Conservation (phyloP, 2,329 filamentous ascomycete species). For the Aspergillus unguis region DNA sequence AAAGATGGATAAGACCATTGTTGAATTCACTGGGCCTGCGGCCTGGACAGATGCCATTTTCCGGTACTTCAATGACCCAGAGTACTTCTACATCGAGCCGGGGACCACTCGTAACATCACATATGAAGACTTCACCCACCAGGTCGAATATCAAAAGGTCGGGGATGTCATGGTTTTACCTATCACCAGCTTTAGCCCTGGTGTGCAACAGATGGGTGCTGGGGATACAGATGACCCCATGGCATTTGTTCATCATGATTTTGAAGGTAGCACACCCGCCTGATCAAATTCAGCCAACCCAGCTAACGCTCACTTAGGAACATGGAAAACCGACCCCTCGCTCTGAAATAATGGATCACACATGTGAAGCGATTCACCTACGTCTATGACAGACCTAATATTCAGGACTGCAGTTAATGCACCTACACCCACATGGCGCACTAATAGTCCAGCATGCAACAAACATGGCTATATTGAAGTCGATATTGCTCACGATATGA, state of each 20-base stretch:
- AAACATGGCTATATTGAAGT: no score
- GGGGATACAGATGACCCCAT: slow-evolving; percentile 85
- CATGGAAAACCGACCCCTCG: slow-evolving; percentile 39
- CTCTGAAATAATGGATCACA: slow-evolving; percentile 17
- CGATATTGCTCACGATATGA: no score
- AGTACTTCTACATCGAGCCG: slow-evolving; percentile 74
- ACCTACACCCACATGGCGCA: no score
- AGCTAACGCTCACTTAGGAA: slow-evolving; percentile 25
- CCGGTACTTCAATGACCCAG: slow-evolving; percentile 85
- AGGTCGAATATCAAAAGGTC: slow-evolving; percentile 76
- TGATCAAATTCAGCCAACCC: no score
- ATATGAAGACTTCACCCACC: slow-evolving; percentile 84
- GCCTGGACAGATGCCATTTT: slow-evolving; percentile 93
- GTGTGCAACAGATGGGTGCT: slow-evolving; percentile 88
- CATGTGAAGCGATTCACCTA: not conserved
- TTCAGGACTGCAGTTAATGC: no score
- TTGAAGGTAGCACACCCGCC: slow-evolving; percentile 64
- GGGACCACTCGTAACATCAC: slow-evolving; percentile 70
- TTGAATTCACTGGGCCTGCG: slow-evolving; percentile 92
- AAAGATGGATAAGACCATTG: slow-evolving; percentile 68
- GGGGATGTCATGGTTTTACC: slow-evolving; percentile 91
- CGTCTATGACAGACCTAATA: no score
- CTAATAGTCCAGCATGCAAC: no score
- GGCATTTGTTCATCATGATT: slow-evolving; percentile 96
- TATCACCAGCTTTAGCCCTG: slow-evolving; percentile 96